A percentile compares a stretch with the other conserved stretches of the same genome.
These are phyloP conservation scores for Papiliotrema laurentii DNA, from an alignment of 1,284 basidiomycete species.

Conservation along the genomic window DNA sequence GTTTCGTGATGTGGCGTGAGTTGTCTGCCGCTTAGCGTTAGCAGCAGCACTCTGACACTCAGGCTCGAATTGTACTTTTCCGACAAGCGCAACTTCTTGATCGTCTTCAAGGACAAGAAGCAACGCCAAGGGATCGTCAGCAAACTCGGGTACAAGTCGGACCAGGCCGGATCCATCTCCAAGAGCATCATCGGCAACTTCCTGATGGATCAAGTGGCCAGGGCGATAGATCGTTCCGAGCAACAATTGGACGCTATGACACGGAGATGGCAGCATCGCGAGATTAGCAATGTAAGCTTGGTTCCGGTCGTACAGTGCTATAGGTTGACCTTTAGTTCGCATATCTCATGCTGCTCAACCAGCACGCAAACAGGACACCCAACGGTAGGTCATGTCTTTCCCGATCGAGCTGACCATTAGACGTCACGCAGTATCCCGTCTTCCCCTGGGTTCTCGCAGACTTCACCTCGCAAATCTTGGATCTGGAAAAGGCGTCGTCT, in stretches of 20 bases:
- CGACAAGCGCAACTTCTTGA: conserved; percentile 74
- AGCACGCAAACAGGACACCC: conserved; percentile 83
- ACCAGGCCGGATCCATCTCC: conserved; percentile 38
- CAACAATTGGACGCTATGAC: conserved; percentile 46
- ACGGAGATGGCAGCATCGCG: conserved; percentile 74
- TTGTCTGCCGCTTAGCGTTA: conserved; percentile 13
- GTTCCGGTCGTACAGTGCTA: neutral
- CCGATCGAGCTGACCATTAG: conserved; percentile 22
- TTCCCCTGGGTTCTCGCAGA: conserved; percentile 85
- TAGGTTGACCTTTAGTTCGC: conserved; percentile 62
- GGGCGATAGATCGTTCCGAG: conserved; percentile 42
- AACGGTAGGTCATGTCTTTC: conserved; percentile 52
- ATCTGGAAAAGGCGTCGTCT: conserved; percentile 61
- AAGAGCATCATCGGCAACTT: conserved; percentile 44
- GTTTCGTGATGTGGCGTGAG: conserved; percentile 84
- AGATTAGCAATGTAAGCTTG: conserved; percentile 71
- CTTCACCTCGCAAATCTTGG: conserved; percentile 69
- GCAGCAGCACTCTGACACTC: neutral
- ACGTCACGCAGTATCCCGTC: conserved; percentile 92
- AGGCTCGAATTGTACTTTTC: conserved; percentile 87
- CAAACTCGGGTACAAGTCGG: conserved; percentile 52
- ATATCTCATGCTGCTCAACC: conserved; percentile 79
- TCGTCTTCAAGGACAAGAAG: conserved; percentile 68
- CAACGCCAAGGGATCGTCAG: conserved; percentile 62
- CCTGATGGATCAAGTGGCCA: conserved; percentile 45